phyloP scores from a whole-genome alignment of 2,329 filamentous ascomycete genomes.

The Emmonsiellopsis sp. region DNA sequence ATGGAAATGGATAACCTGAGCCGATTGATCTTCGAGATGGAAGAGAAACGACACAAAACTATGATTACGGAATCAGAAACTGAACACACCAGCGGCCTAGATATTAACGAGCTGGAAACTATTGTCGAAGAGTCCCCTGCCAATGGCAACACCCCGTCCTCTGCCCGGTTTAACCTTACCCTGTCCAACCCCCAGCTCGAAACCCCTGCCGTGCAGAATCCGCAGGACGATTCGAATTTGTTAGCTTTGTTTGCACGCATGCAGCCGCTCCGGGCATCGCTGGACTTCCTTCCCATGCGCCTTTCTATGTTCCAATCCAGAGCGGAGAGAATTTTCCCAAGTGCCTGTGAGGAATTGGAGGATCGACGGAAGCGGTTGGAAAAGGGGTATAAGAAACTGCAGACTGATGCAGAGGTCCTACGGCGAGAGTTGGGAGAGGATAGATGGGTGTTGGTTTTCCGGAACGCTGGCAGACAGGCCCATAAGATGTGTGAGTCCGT shows the following conservation, averaged over 20 bases:
- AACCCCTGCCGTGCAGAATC: constrained; percentile 35
- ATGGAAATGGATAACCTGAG: constrained; percentile 74
- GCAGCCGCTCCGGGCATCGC: constrained; percentile 83
- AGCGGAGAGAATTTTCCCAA: constrained; percentile 72
- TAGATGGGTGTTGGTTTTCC: constrained; percentile 90
- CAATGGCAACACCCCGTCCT: constrained; percentile 44
- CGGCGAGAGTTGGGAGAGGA: constrained; percentile 89
- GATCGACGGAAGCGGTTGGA: constrained; percentile 67
- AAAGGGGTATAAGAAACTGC: constrained; percentile 76
- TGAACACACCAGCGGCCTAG: constrained; percentile 46
- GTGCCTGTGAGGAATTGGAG: constrained; percentile 80
- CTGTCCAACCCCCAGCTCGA: constrained; percentile 33
- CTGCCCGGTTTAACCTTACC: constrained; percentile 61
- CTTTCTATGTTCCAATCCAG: constrained; percentile 75
- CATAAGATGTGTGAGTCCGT: constrained; percentile 97
- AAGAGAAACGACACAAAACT: constrained; percentile 81
- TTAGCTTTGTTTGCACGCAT: constrained; percentile 88
- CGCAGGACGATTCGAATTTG: constrained; percentile 77
- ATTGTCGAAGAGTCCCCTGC: constrained; percentile 80
- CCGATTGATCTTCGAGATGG: constrained; percentile 90
- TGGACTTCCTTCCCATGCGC: constrained; percentile 94
- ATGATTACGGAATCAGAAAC: constrained; percentile 57
- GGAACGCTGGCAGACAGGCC: constrained; percentile 82
- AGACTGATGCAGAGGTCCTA: constrained; percentile 81
- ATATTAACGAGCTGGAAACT: constrained; percentile 83